A percentile compares a stretch with the other conserved stretches of the same genome.
Conservation (phyloP, 805 yeast genomes). For the Ogataea thermomethanolica region DNA sequence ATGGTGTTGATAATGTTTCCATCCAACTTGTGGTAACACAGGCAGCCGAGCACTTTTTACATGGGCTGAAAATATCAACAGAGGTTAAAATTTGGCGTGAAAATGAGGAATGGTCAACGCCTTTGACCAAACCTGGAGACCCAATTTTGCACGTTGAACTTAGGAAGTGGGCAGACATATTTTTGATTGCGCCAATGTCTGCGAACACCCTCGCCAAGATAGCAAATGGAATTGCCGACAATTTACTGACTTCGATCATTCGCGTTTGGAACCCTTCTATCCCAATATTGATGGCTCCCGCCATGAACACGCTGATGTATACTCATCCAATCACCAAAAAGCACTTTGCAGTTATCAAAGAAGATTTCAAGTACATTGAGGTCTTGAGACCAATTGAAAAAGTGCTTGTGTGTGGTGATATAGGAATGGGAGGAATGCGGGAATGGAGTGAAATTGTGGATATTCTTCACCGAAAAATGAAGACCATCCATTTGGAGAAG, state of each 20-base stretch:
- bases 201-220: constrained; percentile 91
- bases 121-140: constrained; percentile 72
- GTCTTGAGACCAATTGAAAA: constrained; percentile 93
- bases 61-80: constrained; percentile 51
- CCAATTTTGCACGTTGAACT: constrained; percentile 94
- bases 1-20: constrained; percentile 67
- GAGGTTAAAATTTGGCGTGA: constrained; percentile 90
- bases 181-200: constrained; percentile 89
- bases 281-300: constrained; percentile 89
- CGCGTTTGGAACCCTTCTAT: constrained; percentile 94
- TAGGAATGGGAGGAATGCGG: constrained; percentile 99
- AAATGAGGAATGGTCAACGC: constrained; percentile 79
- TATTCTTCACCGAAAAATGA: constrained; percentile 68
- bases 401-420: constrained; percentile 92
- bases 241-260: constrained; percentile 81
- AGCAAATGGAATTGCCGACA: constrained; percentile 88
- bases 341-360: constrained; percentile 70
- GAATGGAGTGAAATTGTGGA: constrained; percentile 95
- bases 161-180: constrained; percentile 94
- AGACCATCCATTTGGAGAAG: constrained; percentile 55
- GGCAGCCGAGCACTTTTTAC: constrained; percentile 78
- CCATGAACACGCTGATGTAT: constrained; percentile 92
- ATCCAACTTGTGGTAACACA: constrained; percentile 83
- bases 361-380: constrained; percentile 94
- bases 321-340: constrained; percentile 84